Conservation (phyloP, 441 rosid genomes). For the Erodium moschatum region DNA sequence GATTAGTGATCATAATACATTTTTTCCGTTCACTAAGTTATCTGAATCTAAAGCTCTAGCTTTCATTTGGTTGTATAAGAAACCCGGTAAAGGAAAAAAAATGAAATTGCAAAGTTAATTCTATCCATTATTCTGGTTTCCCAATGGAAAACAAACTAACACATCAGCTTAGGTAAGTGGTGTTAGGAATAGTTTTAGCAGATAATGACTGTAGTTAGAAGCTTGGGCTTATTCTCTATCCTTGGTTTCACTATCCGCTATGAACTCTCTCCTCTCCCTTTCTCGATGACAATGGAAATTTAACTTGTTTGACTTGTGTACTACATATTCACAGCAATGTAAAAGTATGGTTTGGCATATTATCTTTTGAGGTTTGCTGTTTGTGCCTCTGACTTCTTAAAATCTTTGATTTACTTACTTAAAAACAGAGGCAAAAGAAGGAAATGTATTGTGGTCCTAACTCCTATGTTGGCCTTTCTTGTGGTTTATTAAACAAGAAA, state of each 20-base stretch:
- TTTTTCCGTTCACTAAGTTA: not conserved
- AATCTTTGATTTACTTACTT: not conserved
- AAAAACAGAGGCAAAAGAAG: not conserved
- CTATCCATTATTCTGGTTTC: not conserved
- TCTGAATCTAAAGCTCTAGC: not conserved
- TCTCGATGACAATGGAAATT: too few relatives aligned
- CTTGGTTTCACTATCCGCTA: not conserved
- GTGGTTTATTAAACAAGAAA: not conserved
- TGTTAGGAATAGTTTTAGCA: not conserved
- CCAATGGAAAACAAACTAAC: not conserved
- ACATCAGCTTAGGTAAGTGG: not conserved
- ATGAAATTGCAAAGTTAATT: not conserved
- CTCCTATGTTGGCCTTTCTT: not conserved
- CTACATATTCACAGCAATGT: not conserved
- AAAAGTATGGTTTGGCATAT: not conserved
- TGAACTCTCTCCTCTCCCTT: not conserved
- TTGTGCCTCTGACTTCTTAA: not conserved
- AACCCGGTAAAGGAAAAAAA: not conserved
- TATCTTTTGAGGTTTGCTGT: not conserved
- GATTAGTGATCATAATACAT: not conserved
- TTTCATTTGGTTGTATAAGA: constrained; percentile 4
- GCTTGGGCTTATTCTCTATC: not conserved
- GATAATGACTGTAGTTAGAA: not conserved
- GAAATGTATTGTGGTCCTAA: not conserved
- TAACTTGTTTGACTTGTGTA: too few relatives aligned